These are phyloP conservation scores for Entomortierella beljakovae DNA, from an alignment of 192 early-diverging fungal species.

Conservation along the genomic window DNA sequence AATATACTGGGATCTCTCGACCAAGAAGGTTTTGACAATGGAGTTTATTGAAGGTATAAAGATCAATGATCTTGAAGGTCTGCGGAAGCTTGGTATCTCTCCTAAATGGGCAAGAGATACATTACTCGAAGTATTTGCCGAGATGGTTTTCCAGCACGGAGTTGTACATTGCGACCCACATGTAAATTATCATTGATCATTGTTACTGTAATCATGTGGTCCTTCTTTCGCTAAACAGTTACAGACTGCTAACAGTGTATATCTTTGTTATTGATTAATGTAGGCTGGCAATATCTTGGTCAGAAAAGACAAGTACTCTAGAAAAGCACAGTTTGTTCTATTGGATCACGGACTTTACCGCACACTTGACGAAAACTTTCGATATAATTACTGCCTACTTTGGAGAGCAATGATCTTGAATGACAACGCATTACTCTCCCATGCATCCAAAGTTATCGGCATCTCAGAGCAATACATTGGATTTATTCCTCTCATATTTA, in stretches of 20 bases:
- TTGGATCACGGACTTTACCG: constrained; percentile 66
- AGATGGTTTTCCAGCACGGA: constrained; percentile 62
- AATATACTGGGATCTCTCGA: constrained; percentile 59
- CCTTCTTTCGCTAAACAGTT: too few species aligned
- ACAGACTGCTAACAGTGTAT: too few species aligned
- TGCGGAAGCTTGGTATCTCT: constrained; percentile 54
- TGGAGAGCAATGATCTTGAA: constrained; percentile 63
- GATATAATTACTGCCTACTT: constrained; percentile 60
- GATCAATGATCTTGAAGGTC: constrained; percentile 58
- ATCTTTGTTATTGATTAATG: background rate
- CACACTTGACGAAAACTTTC: constrained; percentile 57
- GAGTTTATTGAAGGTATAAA: constrained; percentile 64
- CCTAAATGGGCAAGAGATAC: constrained; percentile 55
- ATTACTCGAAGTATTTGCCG: constrained; percentile 62
- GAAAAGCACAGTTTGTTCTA: constrained; percentile 53
- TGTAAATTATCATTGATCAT: constrained; percentile 35
- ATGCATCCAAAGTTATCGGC: constrained; percentile 36
- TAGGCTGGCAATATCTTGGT: constrained; percentile 52
- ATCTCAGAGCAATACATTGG: constrained; percentile 52
- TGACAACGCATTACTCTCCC: constrained; percentile 49
- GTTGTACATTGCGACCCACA: constrained; percentile 60
- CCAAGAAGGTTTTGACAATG: constrained; percentile 62
- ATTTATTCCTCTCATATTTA: constrained; percentile 62
- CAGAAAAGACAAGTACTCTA: constrained; percentile 46
- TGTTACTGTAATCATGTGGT: too few species aligned